Evolutionary conservation across 106 monocot species (phyloP), one percentile per base, ranked within the genome.

Genomic region (Ottelia alismoides): DNA sequence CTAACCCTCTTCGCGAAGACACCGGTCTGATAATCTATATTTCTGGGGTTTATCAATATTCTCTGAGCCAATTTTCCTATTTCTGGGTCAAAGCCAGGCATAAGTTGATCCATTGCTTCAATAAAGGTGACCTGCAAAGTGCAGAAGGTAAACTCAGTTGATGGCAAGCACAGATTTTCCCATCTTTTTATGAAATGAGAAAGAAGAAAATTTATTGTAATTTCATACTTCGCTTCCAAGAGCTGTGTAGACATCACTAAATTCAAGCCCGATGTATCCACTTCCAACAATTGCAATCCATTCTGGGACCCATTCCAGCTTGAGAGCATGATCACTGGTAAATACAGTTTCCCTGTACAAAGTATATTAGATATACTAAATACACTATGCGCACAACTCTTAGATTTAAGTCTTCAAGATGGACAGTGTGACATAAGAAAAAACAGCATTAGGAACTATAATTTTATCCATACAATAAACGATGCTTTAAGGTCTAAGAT

Each of bases 81-180:
- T 47, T 98, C 96, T 64, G 96, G 96, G 67, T 89, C 96, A 85
- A 98, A 98, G 29, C 96, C 96, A 76, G 96, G 96, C 85, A 98
- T 98, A 22, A 98, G 78, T 67, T 98, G 96, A 82, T 98, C 96
- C 31, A 98, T 63, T 54, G 85, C 89, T 76, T 98, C 89, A 67
- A 89, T 67, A 79, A 98, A 98, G 32, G 89, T 89, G 43, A 98
- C 94, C 94, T 96, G 81, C 50, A 28, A 17, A n/a, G n/a, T n/a
- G n/a, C n/a, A n/a, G n/a, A n/a, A n/a, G n/a, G n/a, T n/a, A n/a
- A n/a, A n/a, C n/a, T n/a, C n/a, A n/a, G n/a, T n/a, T n/a, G n/a
- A n/a, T n/a, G n/a, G n/a, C n/a, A n/a, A n/a, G n/a, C n/a, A n/a
- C n/a, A n/a, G n/a, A n/a, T n/a, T n/a, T n/a, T n/a, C n/a, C n/a